phyloP scores from a whole-genome alignment of 805 yeast genomes.

The Schwanniomyces vanrijiae region DNA sequence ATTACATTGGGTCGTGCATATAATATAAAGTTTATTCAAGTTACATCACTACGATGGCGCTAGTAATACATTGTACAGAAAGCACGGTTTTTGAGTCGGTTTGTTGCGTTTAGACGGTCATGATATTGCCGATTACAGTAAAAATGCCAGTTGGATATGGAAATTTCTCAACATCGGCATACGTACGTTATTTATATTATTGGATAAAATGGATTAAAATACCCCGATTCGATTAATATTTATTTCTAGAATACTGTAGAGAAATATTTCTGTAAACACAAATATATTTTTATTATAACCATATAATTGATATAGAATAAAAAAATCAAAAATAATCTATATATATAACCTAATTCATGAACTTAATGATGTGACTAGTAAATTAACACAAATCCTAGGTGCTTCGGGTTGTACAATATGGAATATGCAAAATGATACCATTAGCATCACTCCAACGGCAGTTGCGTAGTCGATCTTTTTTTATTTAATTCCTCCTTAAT shows the following conservation, averaged over 20 bases:
- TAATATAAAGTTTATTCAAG: neutral
- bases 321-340: neutral
- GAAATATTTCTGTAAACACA: neutral
- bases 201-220: neutral
- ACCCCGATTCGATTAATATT: neutral
- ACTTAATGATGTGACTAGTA: neutral
- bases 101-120: neutral
- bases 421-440: no score
- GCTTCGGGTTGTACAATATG: neutral
- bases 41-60: neutral
- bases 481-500: constrained; percentile 12
- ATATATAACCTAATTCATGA: neutral
- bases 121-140: neutral
- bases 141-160: neutral
- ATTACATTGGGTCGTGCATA: neutral
- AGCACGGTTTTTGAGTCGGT: neutral
- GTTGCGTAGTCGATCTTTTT: constrained; percentile 1
- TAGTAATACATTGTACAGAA: neutral
- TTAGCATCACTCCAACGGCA: neutral
- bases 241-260: neutral
- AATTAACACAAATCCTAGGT: no score
- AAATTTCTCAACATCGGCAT: neutral
- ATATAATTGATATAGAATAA: neutral
- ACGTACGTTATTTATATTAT: neutral
- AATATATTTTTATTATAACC: neutral